These are phyloP conservation scores for Pittosporum tobira DNA, from an alignment of 129 eudicot genomes.

Conservation along the genomic window DNA sequence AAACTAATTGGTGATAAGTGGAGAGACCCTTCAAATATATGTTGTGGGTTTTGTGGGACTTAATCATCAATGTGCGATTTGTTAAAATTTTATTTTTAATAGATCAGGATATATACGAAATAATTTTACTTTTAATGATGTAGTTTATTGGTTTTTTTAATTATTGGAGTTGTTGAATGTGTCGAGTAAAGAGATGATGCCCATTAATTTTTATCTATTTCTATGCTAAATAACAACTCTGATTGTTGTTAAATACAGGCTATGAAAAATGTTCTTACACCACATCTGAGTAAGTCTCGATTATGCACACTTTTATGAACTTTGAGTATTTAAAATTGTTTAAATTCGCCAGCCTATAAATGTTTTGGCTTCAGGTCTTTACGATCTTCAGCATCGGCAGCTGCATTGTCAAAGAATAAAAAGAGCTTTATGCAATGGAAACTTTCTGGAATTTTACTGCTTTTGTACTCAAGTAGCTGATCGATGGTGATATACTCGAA, in stretches of 20 bases:
- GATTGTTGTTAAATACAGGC: conserved; percentile 24
- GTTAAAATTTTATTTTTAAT: too few relatives aligned
- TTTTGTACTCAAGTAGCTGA: conserved; percentile 46
- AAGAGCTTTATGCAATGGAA: conserved; percentile 24
- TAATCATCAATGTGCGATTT: too few relatives aligned
- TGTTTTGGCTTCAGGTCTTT: conserved; percentile 26
- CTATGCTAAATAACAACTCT: background rate
- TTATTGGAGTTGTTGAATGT: background rate
- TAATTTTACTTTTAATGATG: background rate
- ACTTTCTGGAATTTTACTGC: conserved; percentile 35
- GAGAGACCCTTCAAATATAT: too few relatives aligned
- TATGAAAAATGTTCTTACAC: conserved; percentile 42
- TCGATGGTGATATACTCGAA: background rate
- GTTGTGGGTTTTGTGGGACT: too few relatives aligned
- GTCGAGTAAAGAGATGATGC: background rate
- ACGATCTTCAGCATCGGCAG: conserved; percentile 27
- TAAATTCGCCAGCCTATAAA: background rate
- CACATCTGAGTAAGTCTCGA: conserved; percentile 39
- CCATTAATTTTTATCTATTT: background rate
- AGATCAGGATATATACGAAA: too few relatives aligned
- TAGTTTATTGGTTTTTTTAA: background rate
- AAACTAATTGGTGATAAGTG: too few relatives aligned
- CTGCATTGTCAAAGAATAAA: conserved; percentile 7
- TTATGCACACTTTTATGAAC: background rate
- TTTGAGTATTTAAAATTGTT: background rate